Evolutionary conservation across 768 basidiomycete species (phyloP).

Genomic region (Macrocybe gigantea): DNA sequence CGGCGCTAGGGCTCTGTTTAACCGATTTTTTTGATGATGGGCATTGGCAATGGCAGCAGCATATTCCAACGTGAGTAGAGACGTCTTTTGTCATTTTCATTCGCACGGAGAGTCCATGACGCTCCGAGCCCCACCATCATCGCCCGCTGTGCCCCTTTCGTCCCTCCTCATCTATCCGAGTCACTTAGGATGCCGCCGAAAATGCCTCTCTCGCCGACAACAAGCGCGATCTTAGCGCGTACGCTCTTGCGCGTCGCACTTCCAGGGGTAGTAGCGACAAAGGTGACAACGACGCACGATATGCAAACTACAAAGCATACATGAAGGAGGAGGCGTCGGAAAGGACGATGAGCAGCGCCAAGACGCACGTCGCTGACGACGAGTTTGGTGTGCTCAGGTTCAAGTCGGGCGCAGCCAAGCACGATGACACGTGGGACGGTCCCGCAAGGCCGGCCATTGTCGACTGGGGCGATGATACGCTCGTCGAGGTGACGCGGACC

Average conservation of each 20-base stretch:
- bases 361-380: conserved; percentile 37
- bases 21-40: no score
- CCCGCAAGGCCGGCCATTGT: not conserved
- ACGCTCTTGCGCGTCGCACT: conserved; percentile 3
- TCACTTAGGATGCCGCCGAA: conserved; percentile 8
- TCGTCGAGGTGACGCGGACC: conserved; percentile 10
- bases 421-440: conserved; percentile 10
- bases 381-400: no score
- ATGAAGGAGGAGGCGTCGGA: conserved; percentile 4
- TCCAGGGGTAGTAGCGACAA: conserved; percentile 7
- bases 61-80: no score
- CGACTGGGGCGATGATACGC: conserved; percentile 17
- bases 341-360: conserved; percentile 21
- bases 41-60: no score
- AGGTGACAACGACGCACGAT: conserved; percentile 24
- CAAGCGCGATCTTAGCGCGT: no score
- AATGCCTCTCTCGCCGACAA: no score
- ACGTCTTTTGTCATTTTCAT: no score
- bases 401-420: conserved; percentile 5
- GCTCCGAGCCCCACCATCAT: no score
- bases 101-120: no score
- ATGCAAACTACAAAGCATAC: conserved; percentile 25
- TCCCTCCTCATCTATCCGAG: no score
- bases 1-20: no score
- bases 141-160: no score